These are phyloP conservation scores for Debaryomyces nepalensis DNA, from an alignment of 1,139 yeast genomes.

Conservation along the genomic window DNA sequence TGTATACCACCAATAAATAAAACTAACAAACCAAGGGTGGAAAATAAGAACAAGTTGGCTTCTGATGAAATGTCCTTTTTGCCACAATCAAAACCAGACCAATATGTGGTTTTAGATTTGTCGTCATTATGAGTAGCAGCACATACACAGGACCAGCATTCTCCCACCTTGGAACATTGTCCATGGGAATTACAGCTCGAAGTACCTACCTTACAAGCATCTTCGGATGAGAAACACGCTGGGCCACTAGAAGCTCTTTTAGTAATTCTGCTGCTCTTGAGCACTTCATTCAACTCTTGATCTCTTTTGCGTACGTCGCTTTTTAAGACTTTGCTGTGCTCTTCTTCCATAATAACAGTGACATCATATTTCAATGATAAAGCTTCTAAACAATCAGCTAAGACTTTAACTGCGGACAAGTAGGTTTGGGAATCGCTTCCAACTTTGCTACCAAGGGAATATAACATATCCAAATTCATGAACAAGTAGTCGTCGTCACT, in stretches of 20 bases:
- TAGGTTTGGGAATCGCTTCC: conserved; percentile 48
- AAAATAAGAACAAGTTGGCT: conserved; percentile 72
- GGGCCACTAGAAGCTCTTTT: conserved; percentile 21
- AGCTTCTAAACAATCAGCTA: conserved; percentile 35
- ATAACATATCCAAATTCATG: conserved; percentile 46
- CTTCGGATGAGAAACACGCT: conserved; percentile 49
- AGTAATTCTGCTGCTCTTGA: conserved; percentile 20
- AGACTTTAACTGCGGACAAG: conserved; percentile 36
- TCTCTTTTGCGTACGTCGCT: conserved; percentile 27
- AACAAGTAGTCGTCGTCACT: conserved; percentile 29
- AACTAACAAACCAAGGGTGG: conserved; percentile 51
- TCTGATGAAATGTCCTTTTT: conserved; percentile 68
- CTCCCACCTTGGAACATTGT: conserved; percentile 48
- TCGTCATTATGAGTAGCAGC: conserved; percentile 51
- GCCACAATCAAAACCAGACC: conserved; percentile 71
- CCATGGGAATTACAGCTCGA: conserved; percentile 67
- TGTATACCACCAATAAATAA: conserved; percentile 58
- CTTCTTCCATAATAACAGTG: conserved; percentile 29
- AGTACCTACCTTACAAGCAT: conserved; percentile 58
- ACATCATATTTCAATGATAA: conserved; percentile 37
- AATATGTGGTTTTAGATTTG: conserved; percentile 56
- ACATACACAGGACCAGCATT: conserved; percentile 65
- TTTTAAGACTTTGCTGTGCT: conserved; percentile 4
- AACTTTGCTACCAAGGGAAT: conserved; percentile 45
- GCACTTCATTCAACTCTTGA: conserved; percentile 29